Evolutionary conservation across 768 basidiomycete species (phyloP), one percentile per base, ranked within the genome.

Genomic region (Suillus fuscotomentosus): DNA sequence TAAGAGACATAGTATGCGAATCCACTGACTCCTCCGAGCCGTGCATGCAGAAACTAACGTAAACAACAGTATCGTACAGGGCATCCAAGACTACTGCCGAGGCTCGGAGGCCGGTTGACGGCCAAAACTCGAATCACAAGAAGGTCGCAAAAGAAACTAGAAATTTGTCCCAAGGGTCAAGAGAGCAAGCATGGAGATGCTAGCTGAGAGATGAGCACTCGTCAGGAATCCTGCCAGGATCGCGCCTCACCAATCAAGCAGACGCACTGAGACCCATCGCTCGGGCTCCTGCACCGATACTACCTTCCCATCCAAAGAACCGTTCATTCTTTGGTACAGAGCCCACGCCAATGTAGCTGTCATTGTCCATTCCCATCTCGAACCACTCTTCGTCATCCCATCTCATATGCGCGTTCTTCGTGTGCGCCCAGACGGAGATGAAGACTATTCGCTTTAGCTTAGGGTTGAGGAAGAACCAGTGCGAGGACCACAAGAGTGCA

Each of bases 381-480:
- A 65, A 67, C 77, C 57, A 59, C n/a, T 85, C 84, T 41, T 82
- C 82, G 47, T 81, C 80, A 36, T 78, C 78, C 79, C 82, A 86
- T 61, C 79, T 84, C 47, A 84, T 78, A 20, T 80, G 78, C 22
- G 86, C 79, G 57, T 85, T 84, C 70, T 83, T 84, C 39, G 89
- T 89, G 51, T 90, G 86, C 8, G 95, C 94, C 94, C 95, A 97
- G 24, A 94, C 88, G 2, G 94, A 91, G 64, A 97, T 85, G 79
- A 97, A 98, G 62, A 99, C 78, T 70, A 98, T 87, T 24, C 96
- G 88, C 80, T 96, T 97, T 78, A 88, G 80, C 80, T 94, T 96
- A 71, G 90, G 86, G 82, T 95, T 97, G 71, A 94, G 81, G 81
- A 99, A 97, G 82, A 99, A 98, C 90, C 94, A 97, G 75, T 97